A percentile compares a stretch with the other conserved stretches of the same genome.
Conservation (phyloP, 495 filamentous ascomycete genomes). For the Trichoderma orchidacearum region DNA sequence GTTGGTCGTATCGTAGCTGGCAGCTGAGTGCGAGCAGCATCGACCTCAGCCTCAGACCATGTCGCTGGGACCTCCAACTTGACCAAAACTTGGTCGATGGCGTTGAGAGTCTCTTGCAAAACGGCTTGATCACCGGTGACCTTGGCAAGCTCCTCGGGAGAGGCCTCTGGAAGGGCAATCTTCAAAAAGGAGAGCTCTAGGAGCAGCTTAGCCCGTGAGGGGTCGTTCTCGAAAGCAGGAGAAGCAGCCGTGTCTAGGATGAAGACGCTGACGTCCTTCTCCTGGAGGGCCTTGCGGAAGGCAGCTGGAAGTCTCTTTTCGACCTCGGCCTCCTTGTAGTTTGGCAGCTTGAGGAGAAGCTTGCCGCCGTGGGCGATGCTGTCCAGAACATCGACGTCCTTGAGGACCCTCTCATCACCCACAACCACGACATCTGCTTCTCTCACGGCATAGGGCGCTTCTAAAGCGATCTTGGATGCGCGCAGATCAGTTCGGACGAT, state of each 20-base stretch:
- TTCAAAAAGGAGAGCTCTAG: slow-evolving; percentile 72
- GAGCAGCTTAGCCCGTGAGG: slow-evolving; percentile 40
- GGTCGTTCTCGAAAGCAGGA: slow-evolving; percentile 46
- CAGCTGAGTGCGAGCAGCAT: slow-evolving; percentile 36
- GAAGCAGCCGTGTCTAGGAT: slow-evolving; percentile 58
- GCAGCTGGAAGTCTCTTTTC: slow-evolving; percentile 70
- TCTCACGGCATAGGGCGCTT: slow-evolving; percentile 68
- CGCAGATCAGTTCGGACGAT: slow-evolving; percentile 74
- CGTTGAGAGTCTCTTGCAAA: slow-evolving; percentile 46
- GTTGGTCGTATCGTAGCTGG: slow-evolving; percentile 51
- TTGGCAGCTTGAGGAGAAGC: slow-evolving; percentile 61
- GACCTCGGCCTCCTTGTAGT: slow-evolving; percentile 71
- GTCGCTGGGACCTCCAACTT: slow-evolving; percentile 60
- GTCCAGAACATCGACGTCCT: slow-evolving; percentile 56
- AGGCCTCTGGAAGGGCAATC: slow-evolving; percentile 49
- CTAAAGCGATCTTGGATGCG: slow-evolving; percentile 64
- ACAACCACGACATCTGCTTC: slow-evolving; percentile 68
- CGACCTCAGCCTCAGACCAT: slow-evolving; percentile 58
- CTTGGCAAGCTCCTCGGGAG: slow-evolving; percentile 26
- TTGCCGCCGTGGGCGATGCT: slow-evolving; percentile 58
- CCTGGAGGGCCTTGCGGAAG: slow-evolving; percentile 52
- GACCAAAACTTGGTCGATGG: slow-evolving; percentile 55
- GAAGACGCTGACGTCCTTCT: slow-evolving; percentile 54
- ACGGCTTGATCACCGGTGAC: slow-evolving; percentile 25
- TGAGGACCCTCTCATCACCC: slow-evolving; percentile 64